Base-by-base conservation (phyloP, 140 eudicot genomes). In the Cichorium intybus region DNA sequence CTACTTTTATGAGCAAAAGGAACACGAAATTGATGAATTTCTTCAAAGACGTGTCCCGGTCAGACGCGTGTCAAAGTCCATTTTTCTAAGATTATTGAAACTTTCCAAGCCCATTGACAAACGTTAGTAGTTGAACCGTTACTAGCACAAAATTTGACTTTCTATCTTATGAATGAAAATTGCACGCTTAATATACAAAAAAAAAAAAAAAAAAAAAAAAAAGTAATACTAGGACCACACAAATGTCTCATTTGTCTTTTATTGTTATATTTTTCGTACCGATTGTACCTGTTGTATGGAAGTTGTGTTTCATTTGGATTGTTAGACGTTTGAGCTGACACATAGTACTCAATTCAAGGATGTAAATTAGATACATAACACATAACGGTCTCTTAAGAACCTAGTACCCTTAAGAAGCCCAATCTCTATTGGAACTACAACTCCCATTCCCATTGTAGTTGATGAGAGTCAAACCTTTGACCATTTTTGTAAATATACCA, bases 1-100 rank as follows among this genome's bases (percentile, higher is more conserved):
- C 72, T 71, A 56, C 50, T 21, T 84, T 3, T 84, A 87, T 24
- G 92, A 87, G 73, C 73, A 76, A 74, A 81, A 55, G 45, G 92
- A 84, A 77, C 82, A 81, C 11, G 74, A 45, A 27, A 79, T 84
- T 4, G 85, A 87, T 48, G 45, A 23, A 33, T 60, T 84, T 47
- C 7, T 76, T 47, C 81, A 56, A 54, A 69, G 47, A 48, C 10
- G 75, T 43, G 1, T 68, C 53, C 76, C 68, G 5, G 43, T 50
- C 18, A 77, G 75, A 34, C 60, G 73, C 72, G 74, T 74, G 59
- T 26, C 70, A 27, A 86, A 59, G 51, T 62, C 82, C 7, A 24
- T 45, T 11, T 43, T 15, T 43, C 49, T 15, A 43, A 24, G 62
- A 45, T 10, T 14, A 43, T 15, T n/a, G 15, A 53, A 49, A 27